phyloP scores from a whole-genome alignment of 257 asterid species.

The Coffea canephora region DNA sequence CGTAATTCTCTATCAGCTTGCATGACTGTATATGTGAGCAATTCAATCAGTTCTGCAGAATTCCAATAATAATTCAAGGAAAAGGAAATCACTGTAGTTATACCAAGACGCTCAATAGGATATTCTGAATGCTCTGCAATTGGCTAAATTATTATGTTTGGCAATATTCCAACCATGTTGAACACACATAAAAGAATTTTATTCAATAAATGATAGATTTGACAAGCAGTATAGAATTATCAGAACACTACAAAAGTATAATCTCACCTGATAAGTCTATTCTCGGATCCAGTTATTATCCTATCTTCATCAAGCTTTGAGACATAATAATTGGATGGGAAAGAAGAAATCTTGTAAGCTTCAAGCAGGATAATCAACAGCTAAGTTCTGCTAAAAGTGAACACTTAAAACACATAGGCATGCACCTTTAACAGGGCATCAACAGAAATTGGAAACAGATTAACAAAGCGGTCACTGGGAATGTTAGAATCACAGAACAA shows the following conservation, averaged over 20 bases:
- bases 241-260: not conserved
- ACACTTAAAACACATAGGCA: not conserved
- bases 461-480: constrained; percentile 83
- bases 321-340: constrained; percentile 11
- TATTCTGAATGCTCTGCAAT: constrained; percentile 85
- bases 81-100: constrained; percentile 12
- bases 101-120: constrained; percentile 93
- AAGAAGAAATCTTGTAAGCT: constrained; percentile 10
- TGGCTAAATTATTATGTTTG: constrained; percentile 90
- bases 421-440: constrained; percentile 83
- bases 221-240: constrained; percentile 2
- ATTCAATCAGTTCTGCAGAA: not conserved
- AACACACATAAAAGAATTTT: constrained; percentile 20
- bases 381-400: not conserved
- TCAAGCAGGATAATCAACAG: constrained; percentile 7
- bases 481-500: constrained; percentile 16
- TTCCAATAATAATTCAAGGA: not conserved
- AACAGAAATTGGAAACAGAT: constrained; percentile 75
- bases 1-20: not conserved
- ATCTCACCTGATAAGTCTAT: constrained; percentile 78
- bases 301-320: constrained; percentile 90
- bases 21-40: not conserved
- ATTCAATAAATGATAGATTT: constrained; percentile 6
- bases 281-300: constrained; percentile 76
- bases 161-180: constrained; percentile 82